phyloP scores from a whole-genome alignment of 495 filamentous ascomycete species.

The Cladorrhinum samala region DNA sequence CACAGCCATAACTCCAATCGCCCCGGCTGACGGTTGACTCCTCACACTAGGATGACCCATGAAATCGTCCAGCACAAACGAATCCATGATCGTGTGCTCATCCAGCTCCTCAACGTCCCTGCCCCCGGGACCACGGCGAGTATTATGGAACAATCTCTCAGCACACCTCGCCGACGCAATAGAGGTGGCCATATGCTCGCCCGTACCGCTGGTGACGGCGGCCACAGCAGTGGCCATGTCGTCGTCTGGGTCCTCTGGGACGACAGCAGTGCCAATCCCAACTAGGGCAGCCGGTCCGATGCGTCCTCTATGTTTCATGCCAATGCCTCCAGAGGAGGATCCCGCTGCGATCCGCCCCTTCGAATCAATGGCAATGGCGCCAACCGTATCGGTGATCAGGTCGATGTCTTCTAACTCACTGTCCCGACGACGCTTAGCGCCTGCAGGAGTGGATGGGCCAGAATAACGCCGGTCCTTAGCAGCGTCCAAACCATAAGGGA shows the following conservation, averaged over 20 bases:
- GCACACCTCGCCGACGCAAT: conserved; percentile 75
- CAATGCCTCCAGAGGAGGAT: conserved; percentile 98
- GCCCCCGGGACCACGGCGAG: conserved; percentile 53
- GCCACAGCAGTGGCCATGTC: conserved; percentile 59
- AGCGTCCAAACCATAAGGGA: not conserved
- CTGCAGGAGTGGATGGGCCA: not conserved
- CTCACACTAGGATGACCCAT: conserved; percentile 74
- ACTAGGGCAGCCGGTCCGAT: conserved; percentile 89
- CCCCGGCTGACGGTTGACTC: conserved; percentile 62
- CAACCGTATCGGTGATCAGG: conserved; percentile 83
- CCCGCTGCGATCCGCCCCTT: conserved; percentile 86
- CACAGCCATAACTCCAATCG: conserved; percentile 77
- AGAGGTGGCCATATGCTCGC: conserved; percentile 94
- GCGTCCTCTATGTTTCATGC: conserved; percentile 91
- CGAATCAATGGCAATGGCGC: conserved; percentile 84
- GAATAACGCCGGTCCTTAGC: not conserved
- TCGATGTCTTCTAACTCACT: conserved; percentile 35
- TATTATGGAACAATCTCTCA: conserved; percentile 63
- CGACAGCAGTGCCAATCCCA: conserved; percentile 79
- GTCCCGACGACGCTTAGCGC: not conserved
- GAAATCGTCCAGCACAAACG: conserved; percentile 73
- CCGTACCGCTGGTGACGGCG: conserved; percentile 83
- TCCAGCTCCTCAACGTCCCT: conserved; percentile 51
- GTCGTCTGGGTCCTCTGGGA: conserved; percentile 57
- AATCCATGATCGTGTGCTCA: conserved; percentile 65